These are phyloP conservation scores for Candida sithepensis DNA, from an alignment of 805 yeast genomes.

Conservation along the genomic window DNA sequence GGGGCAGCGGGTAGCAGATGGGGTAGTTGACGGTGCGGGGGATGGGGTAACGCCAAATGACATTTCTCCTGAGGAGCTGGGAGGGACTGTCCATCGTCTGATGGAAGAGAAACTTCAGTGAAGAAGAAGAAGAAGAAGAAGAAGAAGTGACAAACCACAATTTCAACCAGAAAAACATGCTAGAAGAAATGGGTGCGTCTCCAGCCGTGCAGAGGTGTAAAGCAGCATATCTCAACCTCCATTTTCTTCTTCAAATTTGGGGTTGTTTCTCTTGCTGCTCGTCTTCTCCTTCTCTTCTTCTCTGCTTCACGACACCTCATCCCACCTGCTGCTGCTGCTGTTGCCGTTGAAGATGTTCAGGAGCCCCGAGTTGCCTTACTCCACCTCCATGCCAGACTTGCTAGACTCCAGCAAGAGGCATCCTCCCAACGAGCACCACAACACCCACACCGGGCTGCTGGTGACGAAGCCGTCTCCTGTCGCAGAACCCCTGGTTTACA, in stretches of 20 bases:
- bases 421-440: background rate
- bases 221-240: too few relatives aligned
- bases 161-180: too few relatives aligned
- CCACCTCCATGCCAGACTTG: slow-evolving; percentile 7
- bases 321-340: too few relatives aligned
- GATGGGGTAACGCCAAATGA: slow-evolving; percentile 33
- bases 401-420: slow-evolving; percentile 1
- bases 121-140: too few relatives aligned
- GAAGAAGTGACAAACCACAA: too few relatives aligned
- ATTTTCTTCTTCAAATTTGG: too few relatives aligned
- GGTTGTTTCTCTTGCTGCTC: too few relatives aligned
- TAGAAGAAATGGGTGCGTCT: too few relatives aligned
- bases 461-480: background rate
- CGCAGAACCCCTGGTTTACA: too few relatives aligned
- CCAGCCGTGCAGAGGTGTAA: too few relatives aligned
- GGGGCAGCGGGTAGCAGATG: slow-evolving; percentile 29
- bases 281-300: too few relatives aligned
- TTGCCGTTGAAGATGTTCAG: background rate
- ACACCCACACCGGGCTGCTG: background rate
- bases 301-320: too few relatives aligned
- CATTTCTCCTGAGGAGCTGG: slow-evolving; percentile 6
- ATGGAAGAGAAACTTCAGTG: background rate
- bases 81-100: background rate
- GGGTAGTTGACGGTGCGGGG: slow-evolving; percentile 18
- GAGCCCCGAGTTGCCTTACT: slow-evolving; percentile 2